Base-by-base conservation (phyloP, 148 eudicot species). In the Rhododendron ovatum region DNA sequence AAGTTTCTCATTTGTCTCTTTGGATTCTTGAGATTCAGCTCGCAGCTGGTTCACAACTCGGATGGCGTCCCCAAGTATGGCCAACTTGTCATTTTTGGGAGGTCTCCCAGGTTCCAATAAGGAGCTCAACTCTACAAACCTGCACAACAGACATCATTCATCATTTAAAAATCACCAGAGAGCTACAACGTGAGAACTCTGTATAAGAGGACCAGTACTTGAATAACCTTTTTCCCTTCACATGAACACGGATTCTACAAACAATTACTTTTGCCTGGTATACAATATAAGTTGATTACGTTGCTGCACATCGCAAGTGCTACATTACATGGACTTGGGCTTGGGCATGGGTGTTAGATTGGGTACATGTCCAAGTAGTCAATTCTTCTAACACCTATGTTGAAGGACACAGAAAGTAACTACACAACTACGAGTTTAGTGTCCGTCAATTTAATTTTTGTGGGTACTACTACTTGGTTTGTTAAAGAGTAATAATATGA, bases 81-180 rank as follows among this genome's bases (percentile, higher is more conserved):
- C 96, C 90, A 92, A 87, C 85, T 96, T 96, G 89, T 95, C 99
- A 33, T 91, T 89, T 91, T 93, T 94, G 59, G 91, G 94, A 83
- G 93, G 91, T 87, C 94, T 92, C 84, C 92, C 96, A 69, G 97
- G 98, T 88, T 95, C 96, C 92, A 96, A 88, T 24, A 83, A 73
- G 51, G 93, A 88, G 92, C 94, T 94, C 87, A 95, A 89, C 84
- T 95, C 95, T 37, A 90, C 11, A 84, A 96, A 96, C 86, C 99
- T 96, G 93, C 87, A 90, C 24, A n/a, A 84, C 15, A 43, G 12
- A 85, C 78, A 30, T 48, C 48, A 55, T 11, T 53, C 53, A 82
- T 45, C 35, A 22, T 37, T 57, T n/a, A 12, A 61, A 20, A 61
- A 37, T 61, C 26, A 30, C 59, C 53, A 84, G 82, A 71, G 48